Evolutionary conservation across 345 rosid genomes (phyloP).

Genomic region (Physaria fendleri): DNA sequence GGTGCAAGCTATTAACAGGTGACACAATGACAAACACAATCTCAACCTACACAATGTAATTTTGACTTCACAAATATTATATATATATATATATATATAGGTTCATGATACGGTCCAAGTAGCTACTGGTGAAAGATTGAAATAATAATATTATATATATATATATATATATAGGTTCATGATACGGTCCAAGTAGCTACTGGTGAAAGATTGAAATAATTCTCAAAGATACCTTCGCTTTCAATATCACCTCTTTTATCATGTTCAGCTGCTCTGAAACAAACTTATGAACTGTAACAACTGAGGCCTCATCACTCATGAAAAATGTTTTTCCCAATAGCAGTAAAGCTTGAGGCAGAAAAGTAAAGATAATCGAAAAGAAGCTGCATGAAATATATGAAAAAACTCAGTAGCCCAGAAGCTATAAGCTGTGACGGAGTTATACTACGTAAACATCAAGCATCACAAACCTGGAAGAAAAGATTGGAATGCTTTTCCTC

Average conservation of each 20-base stretch:
- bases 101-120: neutral
- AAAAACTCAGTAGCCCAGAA: neutral
- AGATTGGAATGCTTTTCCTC: conserved; percentile 69
- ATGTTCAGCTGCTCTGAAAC: conserved; percentile 56
- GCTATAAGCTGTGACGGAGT: neutral
- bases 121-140: neutral
- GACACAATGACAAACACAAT: conserved; percentile 4
- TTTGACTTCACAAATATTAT: too few relatives aligned
- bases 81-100: too few relatives aligned
- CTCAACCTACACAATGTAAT: neutral
- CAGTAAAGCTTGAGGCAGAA: conserved; percentile 48
- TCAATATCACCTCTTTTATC: conserved; percentile 41
- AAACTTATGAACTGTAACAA: conserved; percentile 45
- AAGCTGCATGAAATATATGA: conserved; percentile 50
- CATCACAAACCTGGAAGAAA: conserved; percentile 55
- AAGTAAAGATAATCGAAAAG: conserved; percentile 56
- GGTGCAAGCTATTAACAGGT: neutral
- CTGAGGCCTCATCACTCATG: conserved; percentile 29
- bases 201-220: neutral
- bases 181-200: neutral
- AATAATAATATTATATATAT: too few relatives aligned
- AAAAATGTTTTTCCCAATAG: conserved; percentile 42
- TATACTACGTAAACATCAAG: neutral
- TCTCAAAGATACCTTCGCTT: conserved; percentile 49
- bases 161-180: too few relatives aligned